Evolutionary conservation across 345 rosid genomes (phyloP).

Genomic region (Bruguiera parviflora): DNA sequence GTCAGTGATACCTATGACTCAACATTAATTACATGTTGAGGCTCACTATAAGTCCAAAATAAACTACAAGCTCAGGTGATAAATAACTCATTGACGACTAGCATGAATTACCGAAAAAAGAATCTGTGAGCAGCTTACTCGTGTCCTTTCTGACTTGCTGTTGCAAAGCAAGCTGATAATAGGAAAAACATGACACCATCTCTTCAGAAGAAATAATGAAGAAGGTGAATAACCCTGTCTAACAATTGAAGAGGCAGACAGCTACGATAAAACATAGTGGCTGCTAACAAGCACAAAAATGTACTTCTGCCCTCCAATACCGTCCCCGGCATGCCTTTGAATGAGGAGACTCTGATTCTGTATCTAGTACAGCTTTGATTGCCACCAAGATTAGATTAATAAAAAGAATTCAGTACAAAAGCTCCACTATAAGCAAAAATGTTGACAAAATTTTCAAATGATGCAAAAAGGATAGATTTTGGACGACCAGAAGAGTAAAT

Average conservation of each 20-base stretch:
- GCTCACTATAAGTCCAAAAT: slow-evolving; percentile 86
- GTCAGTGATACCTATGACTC: slow-evolving; percentile 60
- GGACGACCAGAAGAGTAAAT: no score
- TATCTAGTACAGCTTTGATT: no score
- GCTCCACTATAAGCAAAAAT: no score
- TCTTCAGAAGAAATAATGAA: slow-evolving; percentile 84
- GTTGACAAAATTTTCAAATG: no score
- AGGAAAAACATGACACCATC: slow-evolving; percentile 56
- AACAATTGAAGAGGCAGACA: slow-evolving; percentile 21
- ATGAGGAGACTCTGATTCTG: no score
- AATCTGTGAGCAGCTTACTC: slow-evolving; percentile 25
- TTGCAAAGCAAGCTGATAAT: slow-evolving; percentile 79
- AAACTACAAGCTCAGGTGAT: slow-evolving; percentile 89
- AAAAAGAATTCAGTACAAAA: no score
- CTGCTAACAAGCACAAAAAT: slow-evolving; percentile 11
- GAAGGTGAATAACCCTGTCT: slow-evolving; percentile 77
- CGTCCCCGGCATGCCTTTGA: no score
- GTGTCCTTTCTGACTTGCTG: slow-evolving; percentile 54
- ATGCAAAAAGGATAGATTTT: no score
- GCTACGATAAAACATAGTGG: slow-evolving; percentile 5
- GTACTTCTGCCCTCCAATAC: no score
- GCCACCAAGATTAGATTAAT: no score
- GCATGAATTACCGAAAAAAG: background rate
- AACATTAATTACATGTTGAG: slow-evolving; percentile 85
- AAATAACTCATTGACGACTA: slow-evolving; percentile 46